Evolutionary conservation across 2,329 filamentous ascomycete genomes (phyloP), one percentile per base, ranked within the genome.

Genomic region (Tolypocladium endophyticum): DNA sequence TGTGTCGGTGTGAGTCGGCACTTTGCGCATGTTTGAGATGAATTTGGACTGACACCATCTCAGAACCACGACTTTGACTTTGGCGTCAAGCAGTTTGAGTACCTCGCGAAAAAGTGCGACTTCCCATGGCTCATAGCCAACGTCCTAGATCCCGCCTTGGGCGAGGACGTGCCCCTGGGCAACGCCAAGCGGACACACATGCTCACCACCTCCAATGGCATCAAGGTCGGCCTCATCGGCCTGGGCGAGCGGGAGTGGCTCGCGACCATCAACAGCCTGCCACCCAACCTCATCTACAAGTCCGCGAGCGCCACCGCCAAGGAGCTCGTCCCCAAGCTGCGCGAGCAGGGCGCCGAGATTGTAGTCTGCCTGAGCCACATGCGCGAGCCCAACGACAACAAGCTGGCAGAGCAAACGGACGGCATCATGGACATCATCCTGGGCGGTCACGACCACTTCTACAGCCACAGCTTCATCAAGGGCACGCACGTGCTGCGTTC

Each of bases 61-160:
- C 63, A 91, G 82, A 96, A 96, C 70, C 92, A 96, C 72, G 92
- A 96, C 70, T 84, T 96, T 58, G 92, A 96, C 75, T 96, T 96
- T 73, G 92, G 92, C 16, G 88, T 95, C 47, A 80, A 82, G 59
- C 91, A 96, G 71, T 92, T 92, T 70, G 79, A 84, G 59, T 80
- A 91, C 68, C 78, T 96, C 56, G 80, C 87, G 5, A 78, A 79
- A 39, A 86, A 90, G 70, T 95, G 91, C 75, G 82, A 81, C 28
- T 96, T 96, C 66, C 92, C 92, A 4, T 96, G 92, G 92, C 82
- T 96, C 1, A 81, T 95, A 20, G 91, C 91, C 64, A 96, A 96
- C 71, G 87, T 96, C 11, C 79, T 94, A 33, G 92, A 97, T 72
- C 90, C 89, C 1, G 89, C 87, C 0, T 79, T 96, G 14, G 92